Conservation (phyloP, 768 basidiomycete species). For the Leucocoprinus birnbaumii region DNA sequence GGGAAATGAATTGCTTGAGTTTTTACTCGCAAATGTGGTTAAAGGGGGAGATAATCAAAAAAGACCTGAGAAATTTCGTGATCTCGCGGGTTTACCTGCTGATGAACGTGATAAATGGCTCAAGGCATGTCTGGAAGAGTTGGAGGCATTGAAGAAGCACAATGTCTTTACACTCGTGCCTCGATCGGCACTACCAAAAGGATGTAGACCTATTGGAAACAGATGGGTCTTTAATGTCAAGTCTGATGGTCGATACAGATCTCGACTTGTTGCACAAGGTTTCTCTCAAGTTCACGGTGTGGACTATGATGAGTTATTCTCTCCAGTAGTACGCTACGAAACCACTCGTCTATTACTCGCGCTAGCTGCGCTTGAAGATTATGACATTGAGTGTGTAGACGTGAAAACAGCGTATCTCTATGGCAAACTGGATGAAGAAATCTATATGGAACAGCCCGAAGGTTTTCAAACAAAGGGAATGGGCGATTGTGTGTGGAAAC, state of each 20-base stretch:
- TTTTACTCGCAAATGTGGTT: too few relatives aligned
- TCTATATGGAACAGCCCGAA: constrained; percentile 37
- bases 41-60: too few relatives aligned
- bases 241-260: background rate
- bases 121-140: too few relatives aligned
- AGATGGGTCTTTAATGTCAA: too few relatives aligned
- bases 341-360: background rate
- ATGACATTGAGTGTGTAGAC: constrained; percentile 37
- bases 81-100: too few relatives aligned
- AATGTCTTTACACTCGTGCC: too few relatives aligned
- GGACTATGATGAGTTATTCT: constrained; percentile 16
- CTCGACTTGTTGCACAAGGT: background rate
- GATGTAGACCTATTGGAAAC: too few relatives aligned
- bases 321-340: constrained; percentile 12
- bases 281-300: constrained; percentile 8
- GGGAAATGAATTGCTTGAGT: too few relatives aligned
- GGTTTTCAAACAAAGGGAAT: constrained; percentile 23
- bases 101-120: too few relatives aligned
- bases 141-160: too few relatives aligned
- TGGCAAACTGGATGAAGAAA: constrained; percentile 25
- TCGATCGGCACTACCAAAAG: too few relatives aligned
- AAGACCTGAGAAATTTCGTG: too few relatives aligned
- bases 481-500: constrained; percentile 17
- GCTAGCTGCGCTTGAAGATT: constrained; percentile 28
- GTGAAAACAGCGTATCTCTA: constrained; percentile 35